A percentile compares a stretch with the other conserved stretches of the same genome.
Conservation (phyloP, 208 protist species). For the Tritrichomonas musculus region DNA sequence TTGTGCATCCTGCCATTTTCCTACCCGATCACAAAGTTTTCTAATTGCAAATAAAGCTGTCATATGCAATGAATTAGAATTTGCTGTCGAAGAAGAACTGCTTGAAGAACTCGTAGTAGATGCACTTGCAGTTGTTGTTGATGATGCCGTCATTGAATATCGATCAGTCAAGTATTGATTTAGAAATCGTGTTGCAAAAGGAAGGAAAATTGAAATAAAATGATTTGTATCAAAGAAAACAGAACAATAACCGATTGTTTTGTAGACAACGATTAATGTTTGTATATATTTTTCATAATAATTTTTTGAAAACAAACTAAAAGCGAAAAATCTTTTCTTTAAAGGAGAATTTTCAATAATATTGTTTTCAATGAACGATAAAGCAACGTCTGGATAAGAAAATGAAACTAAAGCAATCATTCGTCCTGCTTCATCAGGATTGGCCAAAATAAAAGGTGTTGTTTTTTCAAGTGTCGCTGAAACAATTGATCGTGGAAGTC, state of each 20-base stretch:
- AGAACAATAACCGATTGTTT: neutral
- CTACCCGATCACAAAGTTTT: neutral
- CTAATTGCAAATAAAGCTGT: neutral
- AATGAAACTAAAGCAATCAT: slow-evolving; percentile 15
- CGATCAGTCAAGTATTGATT: neutral
- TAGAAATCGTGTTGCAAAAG: neutral
- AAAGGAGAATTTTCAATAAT: neutral
- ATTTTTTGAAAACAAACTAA: neutral
- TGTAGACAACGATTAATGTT: neutral
- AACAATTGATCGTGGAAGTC: neutral
- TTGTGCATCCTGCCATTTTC: neutral
- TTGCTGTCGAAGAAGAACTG: too few species aligned
- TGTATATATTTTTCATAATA: neutral
- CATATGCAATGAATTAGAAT: neutral
- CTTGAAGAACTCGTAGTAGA: too few species aligned
- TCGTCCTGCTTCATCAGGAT: neutral
- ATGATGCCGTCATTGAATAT: too few species aligned
- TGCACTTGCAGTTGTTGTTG: too few species aligned
- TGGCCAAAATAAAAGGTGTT: neutral
- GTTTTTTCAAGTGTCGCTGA: neutral
- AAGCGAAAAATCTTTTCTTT: neutral
- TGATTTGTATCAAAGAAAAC: neutral
- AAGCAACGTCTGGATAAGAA: neutral
- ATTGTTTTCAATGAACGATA: neutral
- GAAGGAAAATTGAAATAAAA: neutral